Evolutionary conservation across 495 filamentous ascomycete genomes (phyloP).

Genomic region (Tuber microsphaerosporum): DNA sequence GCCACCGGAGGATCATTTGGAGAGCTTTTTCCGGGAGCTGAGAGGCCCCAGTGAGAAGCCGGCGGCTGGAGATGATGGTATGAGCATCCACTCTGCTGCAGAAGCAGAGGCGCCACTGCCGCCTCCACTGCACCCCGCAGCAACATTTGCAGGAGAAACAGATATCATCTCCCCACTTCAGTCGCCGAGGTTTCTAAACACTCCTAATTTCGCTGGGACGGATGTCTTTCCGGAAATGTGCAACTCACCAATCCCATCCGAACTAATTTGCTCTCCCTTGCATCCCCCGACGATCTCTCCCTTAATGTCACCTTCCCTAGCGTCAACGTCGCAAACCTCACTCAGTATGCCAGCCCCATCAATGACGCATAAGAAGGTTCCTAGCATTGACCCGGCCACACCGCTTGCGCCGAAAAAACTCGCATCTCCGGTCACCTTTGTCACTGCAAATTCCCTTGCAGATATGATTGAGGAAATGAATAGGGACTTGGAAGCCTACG

Average conservation of each 20-base stretch:
- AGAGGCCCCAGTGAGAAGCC: slow-evolving; percentile 1
- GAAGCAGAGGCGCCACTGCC: slow-evolving; percentile 26
- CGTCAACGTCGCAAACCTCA: slow-evolving; percentile 38
- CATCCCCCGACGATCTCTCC: slow-evolving; percentile 40
- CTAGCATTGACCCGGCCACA: slow-evolving; percentile 41
- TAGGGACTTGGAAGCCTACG: slow-evolving; percentile 35
- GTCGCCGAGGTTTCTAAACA: slow-evolving; percentile 28
- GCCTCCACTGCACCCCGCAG: slow-evolving; percentile 26
- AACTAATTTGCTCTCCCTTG: slow-evolving; percentile 35
- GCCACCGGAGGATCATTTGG: slow-evolving; percentile 36
- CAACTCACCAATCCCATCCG: slow-evolving; percentile 19
- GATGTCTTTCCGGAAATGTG: slow-evolving; percentile 40
- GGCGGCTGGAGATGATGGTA: slow-evolving; percentile 15
- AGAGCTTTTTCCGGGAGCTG: slow-evolving; percentile 27
- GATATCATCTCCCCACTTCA: slow-evolving; percentile 32
- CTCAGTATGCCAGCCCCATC: slow-evolving; percentile 21
- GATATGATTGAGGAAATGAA: slow-evolving; percentile 42
- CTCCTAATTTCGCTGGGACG: slow-evolving; percentile 23
- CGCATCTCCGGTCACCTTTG: slow-evolving; percentile 21
- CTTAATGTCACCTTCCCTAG: slow-evolving; percentile 35
- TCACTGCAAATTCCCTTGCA: slow-evolving; percentile 38
- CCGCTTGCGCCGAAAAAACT: slow-evolving; percentile 35
- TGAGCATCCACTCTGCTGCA: slow-evolving; percentile 19
- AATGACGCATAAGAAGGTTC: slow-evolving; percentile 35
- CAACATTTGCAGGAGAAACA: slow-evolving; percentile 24